Evolutionary conservation across 495 filamentous ascomycete species (phyloP).

Genomic region (Corynascus novoguineensis): DNA sequence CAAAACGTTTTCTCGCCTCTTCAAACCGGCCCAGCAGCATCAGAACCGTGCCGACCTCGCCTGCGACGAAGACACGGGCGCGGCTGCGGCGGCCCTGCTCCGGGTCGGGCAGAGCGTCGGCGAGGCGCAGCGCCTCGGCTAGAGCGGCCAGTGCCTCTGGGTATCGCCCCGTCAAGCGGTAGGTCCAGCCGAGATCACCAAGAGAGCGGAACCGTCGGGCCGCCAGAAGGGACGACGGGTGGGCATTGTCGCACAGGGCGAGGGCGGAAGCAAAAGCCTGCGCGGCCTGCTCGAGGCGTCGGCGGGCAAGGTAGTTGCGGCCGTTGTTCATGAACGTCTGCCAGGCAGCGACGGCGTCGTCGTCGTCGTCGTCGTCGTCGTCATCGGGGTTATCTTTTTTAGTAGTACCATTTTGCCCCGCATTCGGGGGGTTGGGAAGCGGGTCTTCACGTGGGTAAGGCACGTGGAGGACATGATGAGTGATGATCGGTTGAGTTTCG

Average conservation of each 20-base stretch:
- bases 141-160: background rate
- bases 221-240: background rate
- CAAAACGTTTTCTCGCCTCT: background rate
- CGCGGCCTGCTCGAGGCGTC: background rate
- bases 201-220: background rate
- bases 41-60: background rate
- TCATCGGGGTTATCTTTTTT: too few species aligned
- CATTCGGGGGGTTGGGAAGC: too few species aligned
- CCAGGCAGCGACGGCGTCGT: background rate
- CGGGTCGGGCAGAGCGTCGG: too few species aligned
- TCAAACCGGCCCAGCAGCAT: background rate
- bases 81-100: too few species aligned
- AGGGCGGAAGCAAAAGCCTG: background rate
- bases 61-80: background rate
- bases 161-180: background rate
- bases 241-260: background rate
- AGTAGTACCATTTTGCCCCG: too few species aligned
- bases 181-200: background rate
- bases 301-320: background rate
- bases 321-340: background rate
- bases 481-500: too few species aligned
- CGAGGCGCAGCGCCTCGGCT: background rate
- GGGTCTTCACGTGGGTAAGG: too few species aligned
- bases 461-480: too few species aligned
- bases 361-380: background rate